Percentiles rank a stretch among this genome's conserved stretches.
Conservation (phyloP, 2,329 filamentous ascomycete genomes). For the Trichoderma pleuroti region DNA sequence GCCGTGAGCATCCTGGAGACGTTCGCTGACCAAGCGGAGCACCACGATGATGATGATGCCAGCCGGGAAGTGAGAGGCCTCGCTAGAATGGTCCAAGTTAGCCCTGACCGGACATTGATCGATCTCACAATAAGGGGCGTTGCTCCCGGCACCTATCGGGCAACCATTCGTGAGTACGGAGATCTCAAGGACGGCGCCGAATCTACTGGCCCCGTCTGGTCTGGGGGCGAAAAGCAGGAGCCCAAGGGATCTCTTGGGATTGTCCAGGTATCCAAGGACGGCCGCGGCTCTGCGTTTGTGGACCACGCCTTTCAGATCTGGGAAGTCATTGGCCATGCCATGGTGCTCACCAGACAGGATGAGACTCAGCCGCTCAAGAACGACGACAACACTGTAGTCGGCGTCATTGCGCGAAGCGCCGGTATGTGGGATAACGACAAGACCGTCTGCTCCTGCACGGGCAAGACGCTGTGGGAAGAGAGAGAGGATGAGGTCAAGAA, state of each 20-base stretch:
- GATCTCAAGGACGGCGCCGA: slow-evolving; percentile 81
- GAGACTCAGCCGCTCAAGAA: slow-evolving; percentile 59
- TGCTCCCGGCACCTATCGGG: slow-evolving; percentile 74
- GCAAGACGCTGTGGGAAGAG: slow-evolving; percentile 98
- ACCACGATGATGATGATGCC: slow-evolving; percentile 33
- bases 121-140: slow-evolving; percentile 86
- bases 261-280: slow-evolving; percentile 70
- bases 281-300: slow-evolving; percentile 75
- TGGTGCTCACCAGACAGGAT: slow-evolving; percentile 72
- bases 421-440: slow-evolving; percentile 99
- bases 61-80: slow-evolving; percentile 71
- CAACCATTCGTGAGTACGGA: slow-evolving; percentile 80
- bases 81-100: slow-evolving; percentile 90
- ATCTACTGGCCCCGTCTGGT: slow-evolving; percentile 81
- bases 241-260: slow-evolving; percentile 62
- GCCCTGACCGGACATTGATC: slow-evolving; percentile 71
- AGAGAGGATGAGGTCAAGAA: slow-evolving; percentile 81
- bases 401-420: slow-evolving; percentile 90
- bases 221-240: slow-evolving; percentile 45
- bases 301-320: slow-evolving; percentile 83
- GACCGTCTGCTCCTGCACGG: slow-evolving; percentile 95
- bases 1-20: slow-evolving; percentile 97
- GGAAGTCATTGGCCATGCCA: slow-evolving; percentile 92
- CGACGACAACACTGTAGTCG: slow-evolving; percentile 80
- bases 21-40: slow-evolving; percentile 56